Conservation (phyloP, 192 early-diverging fungal species). For the Coemansia sp. region DNA sequence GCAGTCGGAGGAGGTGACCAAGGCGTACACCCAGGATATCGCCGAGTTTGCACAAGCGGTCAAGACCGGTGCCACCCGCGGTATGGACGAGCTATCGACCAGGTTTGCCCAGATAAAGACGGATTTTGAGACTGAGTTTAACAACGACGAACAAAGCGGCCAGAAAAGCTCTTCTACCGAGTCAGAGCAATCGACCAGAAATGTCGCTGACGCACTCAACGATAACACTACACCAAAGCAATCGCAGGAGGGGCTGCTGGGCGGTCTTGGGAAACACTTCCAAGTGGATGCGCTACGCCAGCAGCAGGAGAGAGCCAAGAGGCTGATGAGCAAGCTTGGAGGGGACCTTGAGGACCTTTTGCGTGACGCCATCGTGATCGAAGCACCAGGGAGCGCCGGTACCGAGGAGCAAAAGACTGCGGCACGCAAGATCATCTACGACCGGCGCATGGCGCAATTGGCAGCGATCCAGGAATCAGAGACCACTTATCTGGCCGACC, state of each 20-base stretch:
- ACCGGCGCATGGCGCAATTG: conserved; percentile 48
- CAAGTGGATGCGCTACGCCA: conserved; percentile 25
- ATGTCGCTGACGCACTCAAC: neutral
- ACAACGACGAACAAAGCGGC: neutral
- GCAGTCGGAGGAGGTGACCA: conserved; percentile 46
- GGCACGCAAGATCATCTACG: conserved; percentile 48
- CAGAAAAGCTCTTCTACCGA: too few species aligned
- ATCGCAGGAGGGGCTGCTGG: conserved; percentile 14
- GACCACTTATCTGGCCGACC: conserved; percentile 39
- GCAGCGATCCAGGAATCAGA: conserved; percentile 34
- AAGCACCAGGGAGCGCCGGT: conserved; percentile 35
- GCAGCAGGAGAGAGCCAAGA: conserved; percentile 33
- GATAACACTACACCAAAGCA: neutral
- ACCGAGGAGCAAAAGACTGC: conserved; percentile 39
- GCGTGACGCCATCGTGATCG: conserved; percentile 52
- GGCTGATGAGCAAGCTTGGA: conserved; percentile 33
- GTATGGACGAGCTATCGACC: conserved; percentile 45
- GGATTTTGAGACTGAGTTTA: conserved; percentile 18
- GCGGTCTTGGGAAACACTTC: conserved; percentile 22
- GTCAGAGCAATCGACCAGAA: neutral
- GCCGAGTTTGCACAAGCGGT: conserved; percentile 50
- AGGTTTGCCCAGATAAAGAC: conserved; percentile 34
- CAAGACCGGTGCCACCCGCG: conserved; percentile 28
- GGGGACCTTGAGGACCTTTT: conserved; percentile 43
- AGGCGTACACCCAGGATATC: conserved; percentile 48